These are phyloP conservation scores for Cytidiella melzeri DNA, from an alignment of 768 basidiomycete species.

Conservation along the genomic window DNA sequence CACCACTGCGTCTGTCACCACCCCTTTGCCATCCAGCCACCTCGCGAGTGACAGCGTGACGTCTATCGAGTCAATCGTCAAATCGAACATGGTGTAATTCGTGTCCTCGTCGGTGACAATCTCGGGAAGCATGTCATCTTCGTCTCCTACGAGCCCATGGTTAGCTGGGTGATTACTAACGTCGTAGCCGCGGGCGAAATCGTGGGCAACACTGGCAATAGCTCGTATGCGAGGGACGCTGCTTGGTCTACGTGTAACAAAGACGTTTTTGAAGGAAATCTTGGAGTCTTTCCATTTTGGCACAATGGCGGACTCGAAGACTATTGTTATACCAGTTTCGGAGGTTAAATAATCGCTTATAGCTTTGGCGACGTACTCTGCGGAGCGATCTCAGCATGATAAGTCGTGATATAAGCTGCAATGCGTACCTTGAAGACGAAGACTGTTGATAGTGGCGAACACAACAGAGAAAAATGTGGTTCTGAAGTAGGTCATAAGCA, in stretches of 20 bases:
- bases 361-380: slow-evolving; percentile 78
- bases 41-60: slow-evolving; percentile 86
- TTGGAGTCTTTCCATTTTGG: slow-evolving; percentile 96
- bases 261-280: slow-evolving; percentile 96
- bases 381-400: slow-evolving; percentile 9
- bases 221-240: slow-evolving; percentile 9
- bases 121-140: slow-evolving; percentile 18
- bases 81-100: slow-evolving; percentile 88
- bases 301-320: slow-evolving; percentile 97
- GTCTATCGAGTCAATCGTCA: slow-evolving; percentile 92
- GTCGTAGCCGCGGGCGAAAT: slow-evolving; percentile 66
- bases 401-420: too few species aligned
- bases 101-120: slow-evolving; percentile 43
- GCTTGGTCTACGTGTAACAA: slow-evolving; percentile 73
- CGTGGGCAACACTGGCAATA: slow-evolving; percentile 32
- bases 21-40: slow-evolving; percentile 95
- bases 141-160: slow-evolving; percentile 55
- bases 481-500: slow-evolving; percentile 29
- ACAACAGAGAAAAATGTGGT: slow-evolving; percentile 96
- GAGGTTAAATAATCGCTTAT: slow-evolving; percentile 92
- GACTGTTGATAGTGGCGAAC: slow-evolving; percentile 83
- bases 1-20: slow-evolving; percentile 85
- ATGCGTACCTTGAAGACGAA: slow-evolving; percentile 70
- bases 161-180: slow-evolving; percentile 72
- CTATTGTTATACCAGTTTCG: slow-evolving; percentile 89